Evolutionary conservation across 2,329 filamentous ascomycete species (phyloP).

Genomic region (Verticillium longisporum): DNA sequence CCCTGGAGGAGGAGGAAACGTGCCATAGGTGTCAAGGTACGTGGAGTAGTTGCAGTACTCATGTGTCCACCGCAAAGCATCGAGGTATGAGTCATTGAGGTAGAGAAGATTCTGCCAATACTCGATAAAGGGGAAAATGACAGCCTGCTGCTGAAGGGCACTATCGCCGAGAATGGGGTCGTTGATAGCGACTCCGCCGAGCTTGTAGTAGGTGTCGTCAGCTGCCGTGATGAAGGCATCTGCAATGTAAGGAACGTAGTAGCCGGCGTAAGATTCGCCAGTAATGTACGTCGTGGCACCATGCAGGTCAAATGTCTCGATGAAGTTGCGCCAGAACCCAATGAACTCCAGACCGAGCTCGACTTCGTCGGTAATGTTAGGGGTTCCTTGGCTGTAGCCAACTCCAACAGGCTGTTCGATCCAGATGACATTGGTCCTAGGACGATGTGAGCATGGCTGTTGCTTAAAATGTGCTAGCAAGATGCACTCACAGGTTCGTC

Average conservation of each 20-base stretch:
- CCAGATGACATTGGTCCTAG: slow-evolving; percentile 64
- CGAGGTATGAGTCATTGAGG: slow-evolving; percentile 53
- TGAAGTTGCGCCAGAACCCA: slow-evolving; percentile 76
- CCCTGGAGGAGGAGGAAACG: slow-evolving; percentile 58
- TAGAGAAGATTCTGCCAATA: slow-evolving; percentile 54
- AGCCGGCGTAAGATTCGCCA: slow-evolving; percentile 63
- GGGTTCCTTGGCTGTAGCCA: slow-evolving; percentile 60
- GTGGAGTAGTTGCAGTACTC: slow-evolving; percentile 57
- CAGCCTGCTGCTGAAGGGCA: slow-evolving; percentile 33
- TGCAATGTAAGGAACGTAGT: slow-evolving; percentile 65
- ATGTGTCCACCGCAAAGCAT: slow-evolving; percentile 43
- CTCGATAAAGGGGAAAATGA: slow-evolving; percentile 53
- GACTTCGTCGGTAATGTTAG: slow-evolving; percentile 58
- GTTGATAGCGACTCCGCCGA: slow-evolving; percentile 65
- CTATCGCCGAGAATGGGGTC: slow-evolving; percentile 60
- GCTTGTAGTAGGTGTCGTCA: slow-evolving; percentile 59
- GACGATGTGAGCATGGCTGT: neutral
- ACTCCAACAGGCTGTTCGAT: slow-evolving; percentile 61
- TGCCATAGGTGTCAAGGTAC: slow-evolving; percentile 54
- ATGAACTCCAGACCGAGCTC: slow-evolving; percentile 67
- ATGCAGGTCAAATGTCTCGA: slow-evolving; percentile 62
- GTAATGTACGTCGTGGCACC: slow-evolving; percentile 66
- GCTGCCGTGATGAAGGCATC: slow-evolving; percentile 64
- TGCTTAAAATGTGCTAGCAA: neutral
- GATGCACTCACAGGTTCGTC: slow-evolving; percentile 45